Base-by-base conservation (phyloP, 345 rosid genomes). In the Abelmoschus esculentus region DNA sequence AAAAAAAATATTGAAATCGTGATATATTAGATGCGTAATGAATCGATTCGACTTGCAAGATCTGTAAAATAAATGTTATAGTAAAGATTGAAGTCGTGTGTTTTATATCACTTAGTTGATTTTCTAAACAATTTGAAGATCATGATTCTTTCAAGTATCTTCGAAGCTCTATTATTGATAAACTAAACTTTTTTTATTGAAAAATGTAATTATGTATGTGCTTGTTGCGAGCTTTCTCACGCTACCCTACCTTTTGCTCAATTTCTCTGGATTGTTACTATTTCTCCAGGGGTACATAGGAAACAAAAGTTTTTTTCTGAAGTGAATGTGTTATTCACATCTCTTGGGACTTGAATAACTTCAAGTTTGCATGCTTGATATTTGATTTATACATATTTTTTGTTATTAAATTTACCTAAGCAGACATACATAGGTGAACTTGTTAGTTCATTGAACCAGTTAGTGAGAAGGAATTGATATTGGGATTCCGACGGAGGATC, bases 201-300 rank as follows among this genome's bases (percentile, higher is more conserved):
- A 40, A 40, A 7, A 40, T 8, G 44, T 40, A 40, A 40, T 42
- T 10, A 42, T 42, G 44, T 40, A 40, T 40, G 46, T 8, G 53
- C 87, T 71, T 95, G 86, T 74, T 85, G 93, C 77, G 93, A 91
- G 82, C 88, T 95, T 87, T 82, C 90, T 87, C 90, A 95, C 60
- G 97, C 96, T 91, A 95, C 92, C 96, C 96, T 91, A 95, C 92
- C 96, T 88, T 89, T 89, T 58, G 77, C 79, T 86, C 88, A 71
- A 78, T 96, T 89, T 89, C 91, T 93, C 96, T 76, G 83, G 97
- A 91, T 89, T 92, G 97, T 93, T 91, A 91, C 83, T 71, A 74
- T 80, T 81, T 82, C 3, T 42, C 46, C 74, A 84, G 80, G 84
- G 90, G 80, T 55, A 53, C 60, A 61, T 28, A 73, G 53, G 70